Conservation (phyloP, 305 asterid species). For the Fraxinus sp. region DNA sequence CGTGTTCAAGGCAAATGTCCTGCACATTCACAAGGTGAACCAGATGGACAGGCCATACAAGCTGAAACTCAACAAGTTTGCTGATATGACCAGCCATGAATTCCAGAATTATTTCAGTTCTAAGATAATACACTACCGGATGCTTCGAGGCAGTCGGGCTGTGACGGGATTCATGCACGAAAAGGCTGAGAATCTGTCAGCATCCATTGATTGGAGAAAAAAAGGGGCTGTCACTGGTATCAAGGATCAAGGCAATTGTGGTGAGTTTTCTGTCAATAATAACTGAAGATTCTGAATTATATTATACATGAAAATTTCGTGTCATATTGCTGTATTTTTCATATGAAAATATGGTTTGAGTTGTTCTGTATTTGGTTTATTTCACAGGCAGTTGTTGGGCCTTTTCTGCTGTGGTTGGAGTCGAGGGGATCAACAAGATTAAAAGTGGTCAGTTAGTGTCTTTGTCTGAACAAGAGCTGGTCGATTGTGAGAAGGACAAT, state of each 20-base stretch:
- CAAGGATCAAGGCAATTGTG: slow-evolving; percentile 86
- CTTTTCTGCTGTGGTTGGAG: slow-evolving; percentile 80
- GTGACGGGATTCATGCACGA: slow-evolving; percentile 57
- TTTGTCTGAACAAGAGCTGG: slow-evolving; percentile 84
- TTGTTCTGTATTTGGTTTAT: background rate
- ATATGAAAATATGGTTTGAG: background rate
- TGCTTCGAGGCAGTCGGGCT: slow-evolving; percentile 51
- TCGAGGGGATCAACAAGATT: slow-evolving; percentile 82
- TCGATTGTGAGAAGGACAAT: slow-evolving; percentile 73
- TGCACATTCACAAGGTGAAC: slow-evolving; percentile 57
- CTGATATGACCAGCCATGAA: slow-evolving; percentile 75
- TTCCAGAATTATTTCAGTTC: slow-evolving; percentile 60
- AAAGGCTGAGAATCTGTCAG: slow-evolving; percentile 43
- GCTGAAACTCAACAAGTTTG: slow-evolving; percentile 73
- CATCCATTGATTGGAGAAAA: slow-evolving; percentile 76
- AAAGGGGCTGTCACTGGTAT: slow-evolving; percentile 71
- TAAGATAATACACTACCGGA: slow-evolving; percentile 52
- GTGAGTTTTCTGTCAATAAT: slow-evolving; percentile 32
- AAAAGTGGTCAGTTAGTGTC: slow-evolving; percentile 63
- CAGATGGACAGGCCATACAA: slow-evolving; percentile 73
- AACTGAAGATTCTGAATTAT: background rate
- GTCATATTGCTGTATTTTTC: background rate
- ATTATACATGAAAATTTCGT: background rate
- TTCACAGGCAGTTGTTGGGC: slow-evolving; percentile 94
- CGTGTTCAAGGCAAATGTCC: slow-evolving; percentile 72